Base-by-base conservation (phyloP, 2,329 filamentous ascomycete species). In the Reticulascus tulasneorum region DNA sequence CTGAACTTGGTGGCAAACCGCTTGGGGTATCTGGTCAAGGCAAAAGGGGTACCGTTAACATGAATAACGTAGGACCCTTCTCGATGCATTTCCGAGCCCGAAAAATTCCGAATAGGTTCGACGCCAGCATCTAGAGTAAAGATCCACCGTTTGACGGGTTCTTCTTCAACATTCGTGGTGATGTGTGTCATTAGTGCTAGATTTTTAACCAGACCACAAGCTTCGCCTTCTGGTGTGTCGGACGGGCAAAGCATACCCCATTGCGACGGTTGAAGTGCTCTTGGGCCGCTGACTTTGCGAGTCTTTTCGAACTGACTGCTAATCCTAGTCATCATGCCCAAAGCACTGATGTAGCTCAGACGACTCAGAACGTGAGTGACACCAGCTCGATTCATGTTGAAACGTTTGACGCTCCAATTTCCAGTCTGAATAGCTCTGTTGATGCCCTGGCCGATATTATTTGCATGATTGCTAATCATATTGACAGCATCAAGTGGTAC, bases 261-360 rank as follows among this genome's bases (percentile, higher is more conserved):
- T 50, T 98, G 93, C 1, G 93, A 98, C 7, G 93, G 90, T 55
- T 98, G 93, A 31, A 98, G 72, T 13, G 94, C 93, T 75, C 93
- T 83, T 52, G 94, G 93, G 47, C 94, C 94, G 55, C 84, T 90
- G 43, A 98, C 90, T 63, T 98, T 98, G 50, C 93, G 73, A 3
- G 93, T 97, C 73, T 98, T 98, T 59, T 98, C 93, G 54, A 98
- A 98, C 66, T 98, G 93, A 74, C 86, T 94, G 60, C 85, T 93
- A 54, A 98, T 97, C 60, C 93, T 78, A 11, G 93, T 98, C 93
- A 98, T 98, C 94, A 98, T 98, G 45, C 94, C 94, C 19, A 98
- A 77, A 19, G 93, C 93, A 45, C 85, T 86, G 59, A 98, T 96
- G 56, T 97, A 98, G 61, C 91, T 97, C 37, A 98, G 71, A 46